Evolutionary conservation across 2,329 filamentous ascomycete species (phyloP), one percentile per base, ranked within the genome.

Genomic region (Simplicillium sp.): DNA sequence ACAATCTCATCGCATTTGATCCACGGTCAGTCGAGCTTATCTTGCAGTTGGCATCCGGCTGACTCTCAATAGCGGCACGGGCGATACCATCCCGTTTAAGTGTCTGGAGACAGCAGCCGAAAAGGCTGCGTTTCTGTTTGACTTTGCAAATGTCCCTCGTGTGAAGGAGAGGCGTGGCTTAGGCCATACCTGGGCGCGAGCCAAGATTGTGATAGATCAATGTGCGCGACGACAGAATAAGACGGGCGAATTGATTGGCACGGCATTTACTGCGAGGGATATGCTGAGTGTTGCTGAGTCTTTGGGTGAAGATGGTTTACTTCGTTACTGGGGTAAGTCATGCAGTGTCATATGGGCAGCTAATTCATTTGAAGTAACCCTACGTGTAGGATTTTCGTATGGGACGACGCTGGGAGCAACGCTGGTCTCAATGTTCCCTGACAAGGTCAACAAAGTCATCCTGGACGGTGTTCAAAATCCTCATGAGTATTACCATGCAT

Each of bases 391-490:
- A 2, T 54, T 63, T 33, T 66, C 61, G 0, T 67, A 66, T 41
- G 62, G 64, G 1, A 61, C 57, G 2, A 39, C 58, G 0, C 44
- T 68, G 4, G 65, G 66, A 6, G 53, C 54, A 5, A 64, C 59
- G 1, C 47, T 57, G 3, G 61, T 58, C 1, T 54, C 60, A 35
- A 67, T 68, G 62, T 67, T 65, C 40, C 65, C 58, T 1, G 51
- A 59, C 4, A 48, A 44, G 13, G 46, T 61, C 15, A 56, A 59
- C 37, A 58, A 50, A 39, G 43, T 60, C 37, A 42, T 62, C 17
- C 38, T 61, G 2, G 58, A 62, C 28, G 57, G 54, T 15, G 53
- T 58, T 2, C 44, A 52, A 7, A 61, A 61, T 34, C 44, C 50
- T 0, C 54, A 57, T 18, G 53, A 62, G 17, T 60, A 56, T 34